phyloP scores from a whole-genome alignment of 371 early-diverging fungal species.

The Batkoa obscura region DNA sequence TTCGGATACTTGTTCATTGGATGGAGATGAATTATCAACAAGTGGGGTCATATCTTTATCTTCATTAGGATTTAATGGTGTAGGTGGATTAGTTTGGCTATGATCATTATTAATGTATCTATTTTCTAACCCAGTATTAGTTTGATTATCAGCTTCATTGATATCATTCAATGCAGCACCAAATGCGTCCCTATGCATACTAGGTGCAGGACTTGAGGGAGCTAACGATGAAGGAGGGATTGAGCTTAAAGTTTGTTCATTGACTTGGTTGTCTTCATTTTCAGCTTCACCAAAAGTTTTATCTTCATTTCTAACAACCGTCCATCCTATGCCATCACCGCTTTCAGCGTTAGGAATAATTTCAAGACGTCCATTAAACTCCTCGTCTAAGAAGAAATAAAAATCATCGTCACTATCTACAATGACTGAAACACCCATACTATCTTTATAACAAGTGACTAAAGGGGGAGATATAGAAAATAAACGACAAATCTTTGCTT shows the following conservation, averaged over 20 bases:
- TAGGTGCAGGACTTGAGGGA: too few species aligned
- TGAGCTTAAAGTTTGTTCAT: neutral
- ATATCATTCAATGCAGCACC: too few species aligned
- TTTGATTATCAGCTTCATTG: too few species aligned
- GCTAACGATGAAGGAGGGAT: neutral
- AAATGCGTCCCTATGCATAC: too few species aligned
- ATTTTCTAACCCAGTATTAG: too few species aligned
- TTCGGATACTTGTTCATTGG: too few species aligned
- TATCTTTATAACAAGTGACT: neutral
- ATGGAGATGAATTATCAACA: too few species aligned
- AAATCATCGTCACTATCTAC: constrained; percentile 2
- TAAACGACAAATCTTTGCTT: neutral
- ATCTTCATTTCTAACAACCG: neutral
- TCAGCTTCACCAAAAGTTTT: neutral
- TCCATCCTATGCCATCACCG: neutral
- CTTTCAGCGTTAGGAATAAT: neutral
- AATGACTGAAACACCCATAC: neutral
- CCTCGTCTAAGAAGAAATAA: constrained; percentile 1
- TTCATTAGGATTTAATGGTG: too few species aligned
- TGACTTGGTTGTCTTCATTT: neutral
- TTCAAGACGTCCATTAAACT: neutral
- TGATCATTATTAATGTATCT: too few species aligned
- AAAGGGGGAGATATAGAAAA: neutral
- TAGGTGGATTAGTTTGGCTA: too few species aligned
- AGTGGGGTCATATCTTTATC: too few species aligned